Percentiles rank a stretch among this genome's conserved stretches.
phyloP scores from a whole-genome alignment of 2,329 filamentous ascomycete genomes.

The Venturia aucupariae region DNA sequence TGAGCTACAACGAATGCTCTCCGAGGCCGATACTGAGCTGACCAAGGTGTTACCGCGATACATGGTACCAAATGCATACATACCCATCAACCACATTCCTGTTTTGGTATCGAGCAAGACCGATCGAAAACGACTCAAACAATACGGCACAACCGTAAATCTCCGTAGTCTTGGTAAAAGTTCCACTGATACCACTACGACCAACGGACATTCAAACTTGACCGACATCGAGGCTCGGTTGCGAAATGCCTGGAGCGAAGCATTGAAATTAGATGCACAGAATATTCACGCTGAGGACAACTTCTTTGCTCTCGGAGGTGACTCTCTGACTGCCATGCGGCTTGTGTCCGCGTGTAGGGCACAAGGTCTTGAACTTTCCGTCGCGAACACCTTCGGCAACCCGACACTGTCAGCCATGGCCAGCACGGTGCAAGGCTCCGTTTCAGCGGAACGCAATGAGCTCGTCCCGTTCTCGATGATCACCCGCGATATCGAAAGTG shows the following conservation, averaged over 20 bases:
- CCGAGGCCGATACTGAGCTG: slow-evolving; percentile 15
- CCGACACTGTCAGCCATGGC: slow-evolving; percentile 40
- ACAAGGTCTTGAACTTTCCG: slow-evolving; percentile 41
- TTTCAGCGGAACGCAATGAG: slow-evolving; percentile 18
- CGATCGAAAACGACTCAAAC: slow-evolving; percentile 20
- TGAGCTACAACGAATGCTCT: slow-evolving; percentile 16
- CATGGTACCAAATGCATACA: slow-evolving; percentile 36
- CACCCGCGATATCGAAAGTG: slow-evolving; percentile 21
- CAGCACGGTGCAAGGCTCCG: slow-evolving; percentile 23
- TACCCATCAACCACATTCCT: slow-evolving; percentile 35
- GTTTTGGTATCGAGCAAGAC: slow-evolving; percentile 36
- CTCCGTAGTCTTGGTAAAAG: slow-evolving; percentile 16
- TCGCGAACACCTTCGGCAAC: slow-evolving; percentile 46
- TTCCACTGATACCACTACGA: not conserved
- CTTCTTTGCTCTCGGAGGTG: slow-evolving; percentile 53
- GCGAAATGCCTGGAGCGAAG: slow-evolving; percentile 13
- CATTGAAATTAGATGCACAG: slow-evolving; percentile 25
- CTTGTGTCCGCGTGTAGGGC: slow-evolving; percentile 46
- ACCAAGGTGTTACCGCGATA: slow-evolving; percentile 21
- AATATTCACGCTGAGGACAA: slow-evolving; percentile 46
- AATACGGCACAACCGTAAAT: slow-evolving; percentile 18
- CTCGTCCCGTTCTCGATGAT: slow-evolving; percentile 28
- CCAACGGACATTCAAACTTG: not conserved
- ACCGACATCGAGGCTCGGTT: slow-evolving; percentile 8
- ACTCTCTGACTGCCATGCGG: slow-evolving; percentile 54